These are phyloP conservation scores for Metarhizium rileyi DNA, from an alignment of 2,329 filamentous ascomycete species.

Conservation along the genomic window DNA sequence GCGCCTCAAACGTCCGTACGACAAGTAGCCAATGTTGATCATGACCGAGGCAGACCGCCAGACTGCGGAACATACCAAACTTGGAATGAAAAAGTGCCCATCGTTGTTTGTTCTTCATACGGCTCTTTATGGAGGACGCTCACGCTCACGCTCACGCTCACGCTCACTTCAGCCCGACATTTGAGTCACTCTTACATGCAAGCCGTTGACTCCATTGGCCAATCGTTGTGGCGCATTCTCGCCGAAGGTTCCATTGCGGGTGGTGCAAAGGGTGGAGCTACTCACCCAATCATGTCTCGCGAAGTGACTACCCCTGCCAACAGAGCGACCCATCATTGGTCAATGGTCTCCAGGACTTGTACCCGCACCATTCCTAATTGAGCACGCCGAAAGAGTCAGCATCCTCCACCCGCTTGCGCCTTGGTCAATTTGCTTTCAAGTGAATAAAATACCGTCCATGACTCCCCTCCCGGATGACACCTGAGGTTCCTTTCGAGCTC, in stretches of 20 bases:
- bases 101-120: too few species aligned
- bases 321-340: conserved; percentile 18
- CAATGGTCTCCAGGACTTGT: conserved; percentile 1
- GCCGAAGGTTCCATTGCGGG: conserved; percentile 23
- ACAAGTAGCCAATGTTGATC: too few species aligned
- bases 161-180: too few species aligned
- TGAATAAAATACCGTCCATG: conserved; percentile 27
- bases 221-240: conserved; percentile 20
- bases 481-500: conserved; percentile 19
- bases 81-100: too few species aligned
- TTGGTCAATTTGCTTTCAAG: conserved; percentile 14
- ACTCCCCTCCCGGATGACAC: conserved; percentile 23
- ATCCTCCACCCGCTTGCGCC: conserved; percentile 22
- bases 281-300: conserved; percentile 17
- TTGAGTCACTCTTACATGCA: conserved; percentile 21
- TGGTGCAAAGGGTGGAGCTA: conserved; percentile 12
- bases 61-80: too few species aligned
- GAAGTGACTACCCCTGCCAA: conserved; percentile 7
- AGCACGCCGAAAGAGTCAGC: conserved; percentile 37
- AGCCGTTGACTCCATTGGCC: conserved; percentile 17
- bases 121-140: too few species aligned
- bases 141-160: too few species aligned
- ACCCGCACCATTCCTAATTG: conserved; percentile 24
- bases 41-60: too few species aligned
- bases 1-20: too few species aligned